Conservation (phyloP, 2,329 filamentous ascomycete genomes). For the Knoxdaviesia proteae region DNA sequence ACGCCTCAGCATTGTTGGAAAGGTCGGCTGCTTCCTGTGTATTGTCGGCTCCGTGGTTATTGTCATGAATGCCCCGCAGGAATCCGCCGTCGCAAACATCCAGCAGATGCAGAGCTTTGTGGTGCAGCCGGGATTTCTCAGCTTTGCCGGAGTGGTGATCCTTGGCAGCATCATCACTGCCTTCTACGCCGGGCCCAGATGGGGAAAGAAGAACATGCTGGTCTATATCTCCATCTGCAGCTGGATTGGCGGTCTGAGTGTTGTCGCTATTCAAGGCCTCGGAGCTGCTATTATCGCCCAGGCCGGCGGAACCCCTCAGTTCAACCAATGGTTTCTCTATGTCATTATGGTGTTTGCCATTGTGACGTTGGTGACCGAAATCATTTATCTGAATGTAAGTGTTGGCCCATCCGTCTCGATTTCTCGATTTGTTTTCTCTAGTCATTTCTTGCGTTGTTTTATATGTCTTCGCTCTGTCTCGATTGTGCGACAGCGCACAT, state of each 20-base stretch:
- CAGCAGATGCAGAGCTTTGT: conserved; percentile 84
- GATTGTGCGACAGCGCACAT: no score
- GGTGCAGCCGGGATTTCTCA: conserved; percentile 67
- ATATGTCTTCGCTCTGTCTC: no score
- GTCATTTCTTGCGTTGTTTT: no score
- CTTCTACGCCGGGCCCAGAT: conserved; percentile 65
- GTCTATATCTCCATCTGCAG: conserved; percentile 95
- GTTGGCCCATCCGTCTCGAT: not conserved
- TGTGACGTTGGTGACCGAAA: conserved; percentile 73
- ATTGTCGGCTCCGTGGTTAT: conserved; percentile 88
- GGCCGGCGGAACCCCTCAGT: conserved; percentile 62
- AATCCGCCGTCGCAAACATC: conserved; percentile 70
- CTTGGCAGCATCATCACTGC: conserved; percentile 51
- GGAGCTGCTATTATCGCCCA: conserved; percentile 82
- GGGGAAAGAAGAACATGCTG: conserved; percentile 93
- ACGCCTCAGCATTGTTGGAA: conserved; percentile 82
- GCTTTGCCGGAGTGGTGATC: conserved; percentile 67
- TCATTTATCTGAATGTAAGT: conserved; percentile 86
- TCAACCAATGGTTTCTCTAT: conserved; percentile 95
- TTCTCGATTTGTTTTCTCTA: not conserved
- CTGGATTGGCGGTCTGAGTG: conserved; percentile 79
- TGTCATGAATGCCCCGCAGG: conserved; percentile 74
- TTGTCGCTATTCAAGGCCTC: conserved; percentile 83
- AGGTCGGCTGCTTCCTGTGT: conserved; percentile 87
- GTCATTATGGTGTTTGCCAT: conserved; percentile 81